A percentile compares a stretch with the other conserved stretches of the same genome.
phyloP scores from a whole-genome alignment of 139 green algal genomes.

The Raphidocelis subcapitata region DNA sequence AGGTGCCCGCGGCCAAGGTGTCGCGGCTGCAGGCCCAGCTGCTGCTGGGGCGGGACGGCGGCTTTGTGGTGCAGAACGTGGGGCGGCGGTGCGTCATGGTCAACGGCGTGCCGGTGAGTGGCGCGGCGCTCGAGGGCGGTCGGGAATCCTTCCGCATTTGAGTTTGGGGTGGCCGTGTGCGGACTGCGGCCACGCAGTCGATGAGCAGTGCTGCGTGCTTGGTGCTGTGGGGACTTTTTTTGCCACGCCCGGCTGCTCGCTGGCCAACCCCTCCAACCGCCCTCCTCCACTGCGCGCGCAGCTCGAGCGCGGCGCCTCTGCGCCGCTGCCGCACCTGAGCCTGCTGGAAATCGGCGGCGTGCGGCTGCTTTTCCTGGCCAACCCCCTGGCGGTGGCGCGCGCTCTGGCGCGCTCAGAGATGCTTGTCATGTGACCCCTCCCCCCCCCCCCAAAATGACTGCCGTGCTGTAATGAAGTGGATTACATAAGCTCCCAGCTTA shows the following conservation, averaged over 20 bases:
- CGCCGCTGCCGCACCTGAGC: conserved; percentile 46
- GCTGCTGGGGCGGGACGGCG: conserved; percentile 8
- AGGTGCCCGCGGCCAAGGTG: conserved; percentile 27
- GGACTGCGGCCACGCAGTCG: too few species aligned
- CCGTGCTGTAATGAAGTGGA: too few species aligned
- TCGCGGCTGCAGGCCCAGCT: conserved; percentile 48
- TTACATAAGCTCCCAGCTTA: too few species aligned
- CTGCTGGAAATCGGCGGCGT: conserved; percentile 38
- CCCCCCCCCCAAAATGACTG: too few species aligned
- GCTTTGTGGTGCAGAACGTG: conserved; percentile 9
- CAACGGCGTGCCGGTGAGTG: conserved; percentile 30
- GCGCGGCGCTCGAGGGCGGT: too few species aligned
- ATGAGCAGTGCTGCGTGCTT: too few species aligned
- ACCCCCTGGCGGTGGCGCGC: conserved; percentile 22
- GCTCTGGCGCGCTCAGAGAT: conserved; percentile 4
- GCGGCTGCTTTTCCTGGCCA: conserved; percentile 54
- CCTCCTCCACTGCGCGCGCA: neutral
- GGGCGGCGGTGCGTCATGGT: conserved; percentile 30
- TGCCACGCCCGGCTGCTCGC: too few species aligned
- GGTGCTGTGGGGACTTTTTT: too few species aligned
- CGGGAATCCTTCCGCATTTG: too few species aligned
- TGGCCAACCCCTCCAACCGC: neutral
- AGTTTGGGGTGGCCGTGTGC: too few species aligned
- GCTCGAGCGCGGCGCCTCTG: conserved; percentile 21
- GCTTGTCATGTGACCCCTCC: conserved; percentile 13